Evolutionary conservation across 2,329 filamentous ascomycete genomes (phyloP), one percentile per base, ranked within the genome.

Genomic region (Aspergillus ruber): DNA sequence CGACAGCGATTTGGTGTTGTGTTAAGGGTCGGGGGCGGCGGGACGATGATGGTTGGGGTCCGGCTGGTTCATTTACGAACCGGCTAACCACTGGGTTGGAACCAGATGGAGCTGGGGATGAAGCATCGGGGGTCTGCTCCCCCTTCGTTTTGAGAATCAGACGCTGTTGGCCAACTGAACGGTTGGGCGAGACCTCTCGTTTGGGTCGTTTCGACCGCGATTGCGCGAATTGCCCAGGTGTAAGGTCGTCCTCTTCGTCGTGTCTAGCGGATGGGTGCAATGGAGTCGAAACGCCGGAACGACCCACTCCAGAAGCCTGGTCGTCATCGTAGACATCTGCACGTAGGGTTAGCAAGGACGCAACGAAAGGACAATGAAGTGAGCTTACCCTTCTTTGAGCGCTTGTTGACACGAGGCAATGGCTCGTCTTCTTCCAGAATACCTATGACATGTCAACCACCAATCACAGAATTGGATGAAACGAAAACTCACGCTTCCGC

Each of bases 1-100:
- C 73, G 4, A 76, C 68, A 18, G 74, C 74, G 44, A 74, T 63
- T 47, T 76, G 74, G 47, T 76, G 74, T 44, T 75, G 72, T 2
- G 74, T 76, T 36, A 75, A 63, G 8, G 74, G 73, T 15, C 73
- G 68, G 12, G 72, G 69, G 10, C 74, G 71, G 44, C 71, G 69
- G 42, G 63, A 60, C 36, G 61, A 58, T 45, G 54, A 45, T 33
- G 51, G 56, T 43, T 63, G 61, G 17, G 56, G 56, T 43, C 61
- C 57, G 25, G 63, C 60, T 17, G 65, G 57, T 46, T 67, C 65
- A 2, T 60, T 56, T 42, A 65, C 60, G 51, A 69, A 74, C 36
- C 71, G 68, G 50, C 67, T 68, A 12, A 74, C 55, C 12, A 73
- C 59, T 20, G 70, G 65, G 51, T 75, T 62, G 38, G 66, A 62